These are phyloP conservation scores for Athelia sp. DNA, from an alignment of 1,284 basidiomycete genomes.

Conservation along the genomic window DNA sequence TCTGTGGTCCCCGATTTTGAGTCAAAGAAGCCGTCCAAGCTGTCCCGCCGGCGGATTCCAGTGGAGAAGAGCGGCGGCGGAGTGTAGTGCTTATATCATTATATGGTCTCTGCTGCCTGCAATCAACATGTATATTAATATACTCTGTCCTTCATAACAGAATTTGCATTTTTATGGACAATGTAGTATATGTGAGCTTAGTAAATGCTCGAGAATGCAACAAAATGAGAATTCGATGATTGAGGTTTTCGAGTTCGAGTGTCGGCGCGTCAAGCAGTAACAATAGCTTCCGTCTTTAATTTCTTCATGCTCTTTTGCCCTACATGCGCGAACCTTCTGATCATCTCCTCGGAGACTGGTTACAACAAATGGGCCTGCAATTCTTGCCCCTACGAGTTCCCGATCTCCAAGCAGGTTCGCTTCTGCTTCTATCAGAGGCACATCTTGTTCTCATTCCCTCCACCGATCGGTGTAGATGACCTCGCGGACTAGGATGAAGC, in stretches of 20 bases:
- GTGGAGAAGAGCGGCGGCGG: conserved; percentile 54
- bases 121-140: too few species aligned
- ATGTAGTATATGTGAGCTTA: too few species aligned
- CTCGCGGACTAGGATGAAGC: conserved; percentile 74
- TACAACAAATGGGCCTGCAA: conserved; percentile 92
- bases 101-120: too few species aligned
- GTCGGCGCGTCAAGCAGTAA: too few species aligned
- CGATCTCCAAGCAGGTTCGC: conserved; percentile 74
- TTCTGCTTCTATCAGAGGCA: neutral
- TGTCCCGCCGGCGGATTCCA: conserved; percentile 60
- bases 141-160: too few species aligned
- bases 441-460: too few species aligned
- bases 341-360: conserved; percentile 72
- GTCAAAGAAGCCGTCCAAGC: conserved; percentile 25
- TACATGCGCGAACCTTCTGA: conserved; percentile 88
- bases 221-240: too few species aligned
- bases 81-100: too few species aligned
- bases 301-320: conserved; percentile 86
- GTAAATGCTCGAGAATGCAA: too few species aligned
- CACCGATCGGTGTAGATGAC: conserved; percentile 64
- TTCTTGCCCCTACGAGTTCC: conserved; percentile 94
- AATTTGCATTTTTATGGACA: too few species aligned
- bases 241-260: too few species aligned
- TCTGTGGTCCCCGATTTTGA: conserved; percentile 44
- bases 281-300: too few species aligned